These are phyloP conservation scores for Monotropa hypopitys DNA, from an alignment of 179 eudicot species.

Conservation along the genomic window DNA sequence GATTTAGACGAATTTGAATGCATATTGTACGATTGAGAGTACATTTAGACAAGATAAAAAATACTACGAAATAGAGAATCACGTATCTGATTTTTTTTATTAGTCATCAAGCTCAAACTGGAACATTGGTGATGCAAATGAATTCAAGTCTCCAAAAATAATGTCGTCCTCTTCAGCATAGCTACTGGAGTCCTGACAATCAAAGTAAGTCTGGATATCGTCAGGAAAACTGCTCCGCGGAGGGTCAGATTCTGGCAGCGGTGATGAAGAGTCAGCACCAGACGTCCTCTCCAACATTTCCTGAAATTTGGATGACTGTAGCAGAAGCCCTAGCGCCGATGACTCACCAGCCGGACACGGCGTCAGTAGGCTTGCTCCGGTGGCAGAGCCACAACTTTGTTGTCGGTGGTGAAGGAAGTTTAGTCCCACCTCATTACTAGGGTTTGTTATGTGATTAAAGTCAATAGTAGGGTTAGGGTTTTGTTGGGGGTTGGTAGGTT, in stretches of 20 bases:
- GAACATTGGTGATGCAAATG: conserved; percentile 29
- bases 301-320: conserved; percentile 31
- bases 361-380: conserved; percentile 1
- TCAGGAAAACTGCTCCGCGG: conserved; percentile 39
- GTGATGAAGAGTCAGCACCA: conserved; percentile 11
- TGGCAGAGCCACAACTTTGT: conserved; percentile 13
- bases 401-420: conserved; percentile 10
- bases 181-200: conserved; percentile 23
- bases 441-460: conserved; percentile 2
- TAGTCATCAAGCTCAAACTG: conserved; percentile 30
- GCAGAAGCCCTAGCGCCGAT: conserved; percentile 26
- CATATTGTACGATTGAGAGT: background rate
- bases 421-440: conserved; percentile 12
- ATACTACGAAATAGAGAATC: background rate
- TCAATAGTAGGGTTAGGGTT: conserved; percentile 8
- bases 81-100: background rate
- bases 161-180: conserved; percentile 26
- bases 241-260: conserved; percentile 17
- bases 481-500: background rate
- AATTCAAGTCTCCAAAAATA: conserved; percentile 29
- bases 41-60: background rate
- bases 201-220: conserved; percentile 43
- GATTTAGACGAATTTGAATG: background rate
- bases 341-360: conserved; percentile 12
- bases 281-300: conserved; percentile 28